Conservation (phyloP, 1,284 basidiomycete species). For the Golubevia pallescens region DNA sequence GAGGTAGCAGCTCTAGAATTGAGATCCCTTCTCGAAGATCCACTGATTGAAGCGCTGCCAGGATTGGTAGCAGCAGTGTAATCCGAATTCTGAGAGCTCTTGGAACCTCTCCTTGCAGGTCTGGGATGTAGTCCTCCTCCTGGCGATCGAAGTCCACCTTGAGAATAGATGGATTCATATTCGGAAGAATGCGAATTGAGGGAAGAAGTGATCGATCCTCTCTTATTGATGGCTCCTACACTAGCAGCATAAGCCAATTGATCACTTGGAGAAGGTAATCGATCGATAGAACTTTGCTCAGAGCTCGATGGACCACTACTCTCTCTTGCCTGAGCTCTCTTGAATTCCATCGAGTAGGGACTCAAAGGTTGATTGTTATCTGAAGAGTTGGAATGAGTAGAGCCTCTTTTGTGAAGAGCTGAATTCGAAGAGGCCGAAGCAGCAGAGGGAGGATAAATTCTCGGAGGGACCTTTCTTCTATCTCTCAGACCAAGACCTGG, state of each 20-base stretch:
- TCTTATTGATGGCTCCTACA: not conserved
- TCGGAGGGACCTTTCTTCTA: constrained; percentile 33
- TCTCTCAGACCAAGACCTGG: constrained; percentile 25
- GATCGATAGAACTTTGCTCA: not conserved
- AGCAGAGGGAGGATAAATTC: constrained; percentile 43
- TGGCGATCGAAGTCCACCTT: too few relatives aligned
- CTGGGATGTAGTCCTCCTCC: not conserved
- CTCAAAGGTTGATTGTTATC: not conserved
- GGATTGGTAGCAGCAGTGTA: too few relatives aligned
- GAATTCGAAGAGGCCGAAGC: constrained; percentile 19
- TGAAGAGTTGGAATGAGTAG: too few relatives aligned
- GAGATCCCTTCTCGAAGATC: too few relatives aligned
- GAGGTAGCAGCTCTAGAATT: too few relatives aligned
- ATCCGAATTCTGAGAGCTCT: too few relatives aligned
- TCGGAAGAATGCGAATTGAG: not conserved
- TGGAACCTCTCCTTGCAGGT: too few relatives aligned
- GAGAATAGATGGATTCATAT: not conserved
- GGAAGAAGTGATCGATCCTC: not conserved
- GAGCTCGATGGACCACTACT: not conserved
- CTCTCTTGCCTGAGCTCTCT: constrained; percentile 1
- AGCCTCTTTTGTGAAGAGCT: too few relatives aligned
- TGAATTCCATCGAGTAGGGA: constrained; percentile 7
- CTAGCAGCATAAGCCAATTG: not conserved
- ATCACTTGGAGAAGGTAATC: not conserved
- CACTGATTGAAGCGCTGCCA: too few relatives aligned